Conservation (phyloP, 805 yeast species). For the Yarrowia porcina region DNA sequence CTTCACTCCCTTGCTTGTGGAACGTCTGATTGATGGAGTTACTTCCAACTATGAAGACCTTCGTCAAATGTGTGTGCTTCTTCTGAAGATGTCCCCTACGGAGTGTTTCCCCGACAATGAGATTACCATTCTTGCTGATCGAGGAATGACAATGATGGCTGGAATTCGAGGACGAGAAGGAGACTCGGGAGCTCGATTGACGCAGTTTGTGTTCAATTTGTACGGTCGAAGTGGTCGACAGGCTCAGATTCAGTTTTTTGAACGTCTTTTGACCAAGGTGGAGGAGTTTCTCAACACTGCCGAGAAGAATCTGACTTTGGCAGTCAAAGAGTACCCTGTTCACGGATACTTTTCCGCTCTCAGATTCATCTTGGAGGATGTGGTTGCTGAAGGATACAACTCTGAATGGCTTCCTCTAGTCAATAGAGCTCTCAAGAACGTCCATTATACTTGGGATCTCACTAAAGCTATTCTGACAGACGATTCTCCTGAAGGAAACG, state of each 20-base stretch:
- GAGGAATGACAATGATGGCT: slow-evolving; percentile 33
- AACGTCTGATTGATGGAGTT: slow-evolving; percentile 58
- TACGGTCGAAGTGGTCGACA: slow-evolving; percentile 34
- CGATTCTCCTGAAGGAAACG: slow-evolving; percentile 68
- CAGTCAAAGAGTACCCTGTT: slow-evolving; percentile 50
- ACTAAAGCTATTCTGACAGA: slow-evolving; percentile 53
- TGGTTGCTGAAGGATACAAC: slow-evolving; percentile 29
- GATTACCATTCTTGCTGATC: slow-evolving; percentile 33
- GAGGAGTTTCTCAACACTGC: slow-evolving; percentile 41
- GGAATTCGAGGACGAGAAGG: slow-evolving; percentile 55
- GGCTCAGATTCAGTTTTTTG: slow-evolving; percentile 35
- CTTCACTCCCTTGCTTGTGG: slow-evolving; percentile 42
- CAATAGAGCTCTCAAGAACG: slow-evolving; percentile 27
- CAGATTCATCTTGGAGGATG: slow-evolving; percentile 43
- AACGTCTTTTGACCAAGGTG: slow-evolving; percentile 39
- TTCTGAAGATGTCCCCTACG: slow-evolving; percentile 49
- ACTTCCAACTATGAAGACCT: slow-evolving; percentile 76
- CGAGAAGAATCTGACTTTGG: slow-evolving; percentile 40
- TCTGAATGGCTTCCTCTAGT: slow-evolving; percentile 32
- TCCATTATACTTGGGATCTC: slow-evolving; percentile 44
- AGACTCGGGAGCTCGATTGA: slow-evolving; percentile 74
- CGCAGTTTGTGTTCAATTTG: slow-evolving; percentile 49
- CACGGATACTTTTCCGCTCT: slow-evolving; percentile 72
- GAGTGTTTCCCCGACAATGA: slow-evolving; percentile 27
- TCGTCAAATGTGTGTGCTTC: slow-evolving; percentile 48